These are phyloP conservation scores for Dipodascopsis tothii DNA, from an alignment of 805 yeast species.

Conservation along the genomic window DNA sequence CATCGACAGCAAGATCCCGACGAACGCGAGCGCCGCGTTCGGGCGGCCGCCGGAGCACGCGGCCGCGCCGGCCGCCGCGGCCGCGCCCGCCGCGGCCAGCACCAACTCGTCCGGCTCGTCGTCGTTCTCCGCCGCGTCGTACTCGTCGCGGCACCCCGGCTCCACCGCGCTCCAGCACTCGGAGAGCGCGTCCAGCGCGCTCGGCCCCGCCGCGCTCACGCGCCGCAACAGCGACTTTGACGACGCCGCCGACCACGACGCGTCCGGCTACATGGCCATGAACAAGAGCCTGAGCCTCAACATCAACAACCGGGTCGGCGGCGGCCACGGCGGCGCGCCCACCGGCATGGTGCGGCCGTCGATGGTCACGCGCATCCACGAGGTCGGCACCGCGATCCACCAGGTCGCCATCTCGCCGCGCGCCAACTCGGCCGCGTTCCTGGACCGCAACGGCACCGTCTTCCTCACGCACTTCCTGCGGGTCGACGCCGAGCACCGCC, in stretches of 20 bases:
- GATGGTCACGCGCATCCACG: conserved; percentile 57
- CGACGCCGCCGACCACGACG: neutral
- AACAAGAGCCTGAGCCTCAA: neutral
- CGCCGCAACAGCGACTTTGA: neutral
- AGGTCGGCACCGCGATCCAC: conserved; percentile 75
- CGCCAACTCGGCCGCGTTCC: conserved; percentile 75
- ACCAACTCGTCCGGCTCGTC: neutral
- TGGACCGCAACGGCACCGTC: conserved; percentile 71
- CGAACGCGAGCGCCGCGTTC: neutral
- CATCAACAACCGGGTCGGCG: conserved; percentile 1
- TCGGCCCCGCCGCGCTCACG: neutral
- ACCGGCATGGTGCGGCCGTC: conserved; percentile 47
- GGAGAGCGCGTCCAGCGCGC: neutral
- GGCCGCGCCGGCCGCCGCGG: neutral
- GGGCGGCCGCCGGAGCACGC: neutral
- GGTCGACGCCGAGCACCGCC: conserved; percentile 48
- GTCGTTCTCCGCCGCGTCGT: neutral
- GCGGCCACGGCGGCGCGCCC: conserved; percentile 3
- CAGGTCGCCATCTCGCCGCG: conserved; percentile 70
- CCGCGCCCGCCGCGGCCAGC: neutral
- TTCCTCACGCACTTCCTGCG: conserved; percentile 49
- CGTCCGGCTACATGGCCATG: neutral
- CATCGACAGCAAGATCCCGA: conserved; percentile 50
- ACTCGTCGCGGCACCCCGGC: neutral
- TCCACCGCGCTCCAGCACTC: neutral